phyloP scores from a whole-genome alignment of 441 rosid species.

The Croton laevigatus region DNA sequence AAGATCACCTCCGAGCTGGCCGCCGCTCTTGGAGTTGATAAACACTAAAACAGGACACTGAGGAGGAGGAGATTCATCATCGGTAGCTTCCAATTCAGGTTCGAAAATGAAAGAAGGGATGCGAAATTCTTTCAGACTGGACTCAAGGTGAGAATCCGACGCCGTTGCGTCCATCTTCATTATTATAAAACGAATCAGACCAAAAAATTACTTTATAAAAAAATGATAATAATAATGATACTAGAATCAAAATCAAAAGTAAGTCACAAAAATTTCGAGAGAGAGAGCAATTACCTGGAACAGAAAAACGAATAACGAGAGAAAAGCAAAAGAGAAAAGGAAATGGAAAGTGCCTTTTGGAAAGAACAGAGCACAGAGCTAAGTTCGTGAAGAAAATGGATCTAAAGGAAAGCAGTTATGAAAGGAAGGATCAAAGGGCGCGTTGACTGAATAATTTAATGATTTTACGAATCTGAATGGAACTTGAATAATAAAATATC shows the following conservation, averaged over 20 bases:
- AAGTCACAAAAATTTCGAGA: no score
- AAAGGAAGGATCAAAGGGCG: background rate
- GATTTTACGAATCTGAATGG: background rate
- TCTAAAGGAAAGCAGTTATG: background rate
- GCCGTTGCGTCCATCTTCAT: slow-evolving; percentile 34
- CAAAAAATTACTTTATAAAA: no score
- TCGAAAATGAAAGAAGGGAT: slow-evolving; percentile 54
- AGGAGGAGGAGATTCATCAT: slow-evolving; percentile 26
- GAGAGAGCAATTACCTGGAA: background rate
- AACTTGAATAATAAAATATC: no score
- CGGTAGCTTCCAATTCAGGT: slow-evolving; percentile 26
- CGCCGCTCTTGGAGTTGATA: slow-evolving; percentile 86
- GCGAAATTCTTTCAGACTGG: slow-evolving; percentile 41
- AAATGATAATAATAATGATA: no score
- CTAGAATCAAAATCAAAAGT: no score
- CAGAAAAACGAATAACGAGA: no score
- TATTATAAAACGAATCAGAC: background rate
- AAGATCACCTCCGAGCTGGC: slow-evolving; percentile 88
- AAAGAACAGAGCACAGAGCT: no score
- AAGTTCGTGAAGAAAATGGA: background rate
- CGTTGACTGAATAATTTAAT: background rate
- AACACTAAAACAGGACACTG: slow-evolving; percentile 68
- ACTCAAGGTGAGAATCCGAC: slow-evolving; percentile 29
- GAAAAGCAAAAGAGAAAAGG: no score
- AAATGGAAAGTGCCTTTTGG: no score